Percentiles rank a stretch among this genome's conserved stretches.
phyloP scores from a whole-genome alignment of 805 yeast genomes.

The Candida peoriensis region DNA sequence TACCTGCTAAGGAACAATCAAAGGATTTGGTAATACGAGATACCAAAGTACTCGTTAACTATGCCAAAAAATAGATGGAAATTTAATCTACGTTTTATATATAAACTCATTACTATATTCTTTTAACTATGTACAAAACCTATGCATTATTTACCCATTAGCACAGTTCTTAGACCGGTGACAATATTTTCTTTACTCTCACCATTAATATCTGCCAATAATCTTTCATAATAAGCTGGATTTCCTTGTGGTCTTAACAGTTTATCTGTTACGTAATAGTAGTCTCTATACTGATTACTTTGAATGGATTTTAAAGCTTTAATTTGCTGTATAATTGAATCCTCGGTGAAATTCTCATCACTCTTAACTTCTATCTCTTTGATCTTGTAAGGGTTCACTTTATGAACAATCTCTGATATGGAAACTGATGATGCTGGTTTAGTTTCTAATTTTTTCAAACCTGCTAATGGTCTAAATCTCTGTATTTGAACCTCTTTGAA shows the following conservation, averaged over 20 bases:
- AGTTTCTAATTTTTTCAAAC: conserved; percentile 36
- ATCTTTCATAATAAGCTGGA: conserved; percentile 69
- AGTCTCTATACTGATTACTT: conserved; percentile 56
- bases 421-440: conserved; percentile 33
- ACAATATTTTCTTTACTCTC: conserved; percentile 61
- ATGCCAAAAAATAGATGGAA: conserved; percentile 21
- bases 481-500: conserved; percentile 64
- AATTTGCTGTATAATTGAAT: conserved; percentile 46
- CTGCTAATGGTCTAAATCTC: conserved; percentile 48
- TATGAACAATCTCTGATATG: conserved; percentile 36
- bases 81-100: background rate
- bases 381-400: conserved; percentile 40
- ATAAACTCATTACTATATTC: background rate
- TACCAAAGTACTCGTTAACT: conserved; percentile 19
- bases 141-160: conserved; percentile 58
- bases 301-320: conserved; percentile 51
- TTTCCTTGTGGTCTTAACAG: conserved; percentile 79
- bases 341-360: conserved; percentile 38
- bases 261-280: conserved; percentile 62
- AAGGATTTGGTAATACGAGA: conserved; percentile 19
- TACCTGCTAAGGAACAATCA: conserved; percentile 29
- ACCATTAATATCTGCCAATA: conserved; percentile 66
- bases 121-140: background rate
- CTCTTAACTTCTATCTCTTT: conserved; percentile 41
- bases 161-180: conserved; percentile 66